These are phyloP conservation scores for Aureobasidium sp. DNA, from an alignment of 2,329 filamentous ascomycete genomes.

Conservation along the genomic window DNA sequence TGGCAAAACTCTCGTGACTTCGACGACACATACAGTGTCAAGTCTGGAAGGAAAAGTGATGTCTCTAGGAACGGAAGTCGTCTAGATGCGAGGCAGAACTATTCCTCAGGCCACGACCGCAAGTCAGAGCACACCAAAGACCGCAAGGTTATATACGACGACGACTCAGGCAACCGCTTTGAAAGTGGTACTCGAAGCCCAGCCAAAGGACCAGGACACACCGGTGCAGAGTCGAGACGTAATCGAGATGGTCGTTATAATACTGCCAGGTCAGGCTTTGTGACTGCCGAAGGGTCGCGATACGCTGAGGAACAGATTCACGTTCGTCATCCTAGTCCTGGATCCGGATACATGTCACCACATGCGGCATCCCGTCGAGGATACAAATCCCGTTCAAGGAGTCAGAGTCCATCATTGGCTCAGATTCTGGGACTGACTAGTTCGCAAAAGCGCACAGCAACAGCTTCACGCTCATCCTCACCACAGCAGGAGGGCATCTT, in stretches of 20 bases:
- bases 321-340: conserved; percentile 3
- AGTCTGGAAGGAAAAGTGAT: conserved; percentile 41
- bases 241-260: not conserved
- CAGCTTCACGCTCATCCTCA: conserved; percentile 16
- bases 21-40: conserved; percentile 54
- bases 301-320: not conserved
- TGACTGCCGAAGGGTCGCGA: too few species aligned
- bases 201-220: not conserved
- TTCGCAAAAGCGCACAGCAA: conserved; percentile 16
- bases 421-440: conserved; percentile 22
- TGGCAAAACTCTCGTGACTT: conserved; percentile 48
- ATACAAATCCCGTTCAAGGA: conserved; percentile 37
- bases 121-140: not conserved
- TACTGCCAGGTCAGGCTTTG: not conserved
- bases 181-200: not conserved
- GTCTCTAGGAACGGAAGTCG: conserved; percentile 24
- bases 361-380: not conserved
- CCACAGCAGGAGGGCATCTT: conserved; percentile 23
- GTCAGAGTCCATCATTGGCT: conserved; percentile 23
- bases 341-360: not conserved
- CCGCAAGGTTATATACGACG: not conserved
- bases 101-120: not conserved
- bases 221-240: not conserved
- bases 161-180: not conserved
- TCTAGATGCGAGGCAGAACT: conserved; percentile 16